phyloP scores from a whole-genome alignment of 768 basidiomycete genomes.

The Trametes coccinea region DNA sequence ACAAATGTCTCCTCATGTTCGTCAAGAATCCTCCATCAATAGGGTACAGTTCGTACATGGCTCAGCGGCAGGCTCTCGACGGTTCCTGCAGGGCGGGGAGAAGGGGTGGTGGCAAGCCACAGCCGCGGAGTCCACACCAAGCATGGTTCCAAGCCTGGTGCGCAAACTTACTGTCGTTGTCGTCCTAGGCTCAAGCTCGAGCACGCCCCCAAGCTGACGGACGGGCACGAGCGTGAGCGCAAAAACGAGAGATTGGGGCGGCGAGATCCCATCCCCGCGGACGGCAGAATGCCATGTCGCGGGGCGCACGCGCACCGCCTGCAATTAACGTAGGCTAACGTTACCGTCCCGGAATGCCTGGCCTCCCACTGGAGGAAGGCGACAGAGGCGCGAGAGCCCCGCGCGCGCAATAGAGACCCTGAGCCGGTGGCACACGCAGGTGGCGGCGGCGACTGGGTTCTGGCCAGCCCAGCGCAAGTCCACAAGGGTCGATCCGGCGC shows the following conservation, averaged over 20 bases:
- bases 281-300: background rate
- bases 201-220: too few species aligned
- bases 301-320: background rate
- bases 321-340: conserved; percentile 6
- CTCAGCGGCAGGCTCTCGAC: too few species aligned
- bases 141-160: too few species aligned
- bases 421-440: background rate
- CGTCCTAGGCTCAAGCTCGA: too few species aligned
- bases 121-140: background rate
- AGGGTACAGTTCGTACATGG: too few species aligned
- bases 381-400: background rate
- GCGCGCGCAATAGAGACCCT: background rate
- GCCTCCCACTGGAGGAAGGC: background rate
- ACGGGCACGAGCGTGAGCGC: background rate
- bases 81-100: too few species aligned
- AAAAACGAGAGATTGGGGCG: conserved; percentile 6
- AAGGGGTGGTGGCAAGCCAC: background rate
- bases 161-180: too few species aligned
- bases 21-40: too few species aligned
- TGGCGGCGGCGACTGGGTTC: background rate
- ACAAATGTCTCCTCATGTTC: too few species aligned
- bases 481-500: conserved; percentile 4
- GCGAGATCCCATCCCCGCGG: conserved; percentile 12
- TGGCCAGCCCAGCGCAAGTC: background rate
- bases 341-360: background rate